Percentiles rank a stretch among this genome's conserved stretches.
Evolutionary conservation across 345 rosid genomes (phyloP).

Genomic region (Salix brachista): DNA sequence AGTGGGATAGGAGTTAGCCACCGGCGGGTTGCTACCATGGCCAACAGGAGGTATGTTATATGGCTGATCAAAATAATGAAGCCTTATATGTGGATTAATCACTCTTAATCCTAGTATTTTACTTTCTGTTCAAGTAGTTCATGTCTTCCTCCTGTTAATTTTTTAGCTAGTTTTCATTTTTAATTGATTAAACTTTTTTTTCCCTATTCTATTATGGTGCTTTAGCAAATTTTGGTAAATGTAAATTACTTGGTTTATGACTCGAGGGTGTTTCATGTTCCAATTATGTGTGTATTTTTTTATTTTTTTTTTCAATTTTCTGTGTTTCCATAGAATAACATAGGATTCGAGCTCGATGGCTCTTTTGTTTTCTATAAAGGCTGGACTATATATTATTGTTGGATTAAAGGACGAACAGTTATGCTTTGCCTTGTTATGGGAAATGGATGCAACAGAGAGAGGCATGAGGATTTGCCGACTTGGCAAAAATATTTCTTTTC

Average conservation of each 20-base stretch:
- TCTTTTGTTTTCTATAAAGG: not conserved
- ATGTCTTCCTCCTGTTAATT: not conserved
- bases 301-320: not conserved
- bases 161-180: not conserved
- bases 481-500: not conserved
- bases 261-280: not conserved
- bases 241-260: slow-evolving; percentile 12
- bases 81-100: slow-evolving; percentile 11
- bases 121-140: not conserved
- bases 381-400: not conserved
- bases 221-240: slow-evolving; percentile 29
- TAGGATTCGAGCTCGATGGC: not conserved
- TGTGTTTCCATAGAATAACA: not conserved
- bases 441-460: not conserved
- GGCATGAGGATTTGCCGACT: not conserved
- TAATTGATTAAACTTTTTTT: not conserved
- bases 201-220: not conserved
- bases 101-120: not conserved
- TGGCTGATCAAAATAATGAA: slow-evolving; percentile 4
- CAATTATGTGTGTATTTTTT: not conserved
- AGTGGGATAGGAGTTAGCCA: slow-evolving; percentile 32
- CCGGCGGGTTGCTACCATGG: slow-evolving; percentile 17
- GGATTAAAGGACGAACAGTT: not conserved
- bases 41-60: slow-evolving; percentile 15
- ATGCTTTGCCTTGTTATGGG: not conserved